Evolutionary conservation across 306 rosid species (phyloP).

Genomic region (Castanea crenata): DNA sequence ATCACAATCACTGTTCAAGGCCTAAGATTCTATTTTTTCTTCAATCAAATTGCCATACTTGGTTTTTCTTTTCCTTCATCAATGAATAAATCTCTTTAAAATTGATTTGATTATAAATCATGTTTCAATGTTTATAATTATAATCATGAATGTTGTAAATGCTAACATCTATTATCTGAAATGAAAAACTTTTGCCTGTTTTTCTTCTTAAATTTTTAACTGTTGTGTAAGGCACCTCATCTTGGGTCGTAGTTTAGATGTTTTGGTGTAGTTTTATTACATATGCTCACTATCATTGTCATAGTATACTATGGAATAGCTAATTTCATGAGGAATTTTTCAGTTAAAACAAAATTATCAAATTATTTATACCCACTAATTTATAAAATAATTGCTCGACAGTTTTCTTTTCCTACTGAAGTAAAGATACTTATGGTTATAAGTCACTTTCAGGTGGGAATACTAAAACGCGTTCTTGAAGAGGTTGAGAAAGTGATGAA

Average conservation of each 20-base stretch:
- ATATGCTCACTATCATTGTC: background rate
- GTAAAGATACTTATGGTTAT: conserved; percentile 12
- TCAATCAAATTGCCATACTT: background rate
- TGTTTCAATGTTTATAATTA: background rate
- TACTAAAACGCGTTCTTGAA: conserved; percentile 96
- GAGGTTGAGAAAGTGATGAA: conserved; percentile 98
- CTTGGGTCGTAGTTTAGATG: background rate
- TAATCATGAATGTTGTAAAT: background rate
- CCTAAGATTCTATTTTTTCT: background rate
- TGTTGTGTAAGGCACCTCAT: background rate
- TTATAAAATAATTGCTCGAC: conserved; percentile 14
- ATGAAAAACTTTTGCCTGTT: background rate
- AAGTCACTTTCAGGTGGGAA: conserved; percentile 74
- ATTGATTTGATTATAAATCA: background rate
- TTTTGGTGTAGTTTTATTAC: conserved; percentile 1
- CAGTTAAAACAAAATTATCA: background rate
- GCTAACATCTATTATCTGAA: background rate
- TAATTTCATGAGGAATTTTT: conserved; percentile 16
- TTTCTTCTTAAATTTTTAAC: background rate
- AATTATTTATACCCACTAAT: conserved; percentile 10
- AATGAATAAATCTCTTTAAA: background rate
- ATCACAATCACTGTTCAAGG: background rate
- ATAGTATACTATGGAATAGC: conserved; percentile 2
- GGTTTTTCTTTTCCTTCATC: background rate
- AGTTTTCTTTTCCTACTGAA: conserved; percentile 13